Base-by-base conservation (phyloP, 2,329 filamentous ascomycete species). In the Phialophora expanda region DNA sequence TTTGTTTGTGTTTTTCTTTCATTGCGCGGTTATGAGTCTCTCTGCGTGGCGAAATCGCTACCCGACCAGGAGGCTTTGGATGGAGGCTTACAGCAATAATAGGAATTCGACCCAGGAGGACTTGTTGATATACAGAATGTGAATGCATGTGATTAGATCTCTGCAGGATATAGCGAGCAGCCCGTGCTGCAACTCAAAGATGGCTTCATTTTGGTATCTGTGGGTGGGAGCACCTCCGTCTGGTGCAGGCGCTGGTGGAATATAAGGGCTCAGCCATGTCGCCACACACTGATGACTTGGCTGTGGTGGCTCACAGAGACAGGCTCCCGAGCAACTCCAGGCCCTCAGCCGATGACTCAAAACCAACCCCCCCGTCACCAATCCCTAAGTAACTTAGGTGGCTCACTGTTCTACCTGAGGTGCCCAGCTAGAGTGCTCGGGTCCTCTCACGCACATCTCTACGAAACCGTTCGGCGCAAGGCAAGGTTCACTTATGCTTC, bases 311-410 rank as follows among this genome's bases (percentile, higher is more conserved):
- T 55, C 30, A 17, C 28, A 14, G 30, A 14, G 32, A 41, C 38
- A 44, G 38, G 38, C 38, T 44, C 14, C 38, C 17, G 38, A n/a
- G 17, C 65, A 61, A 30, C 62, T 54, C 64, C 62, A 66, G 66
- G 66, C 65, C 56, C 32, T 59, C 66, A 64, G 64, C 64, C 60
- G 62, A 69, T 69, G 66, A 69, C 64, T 69, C 66, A 69, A 69
- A 62, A 32, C 51, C 48, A 44, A 44, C 38, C 24, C 41, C 30
- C 44, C 56, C 38, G 24, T 28, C 41, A 59, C 56, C 24, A 48
- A 46, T 44, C 38, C 38, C 38, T 7, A 44, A 44, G 38, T 44
- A 17, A 44, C 38, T 44, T 44, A 44, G 38, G 38, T 44, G 38
- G 14, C 38, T 44, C 38, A n/a, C 17, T n/a, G 17, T 4, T 44